Evolutionary conservation across 2,329 filamentous ascomycete genomes (phyloP).

Genomic region (Diaporthe amygdali): DNA sequence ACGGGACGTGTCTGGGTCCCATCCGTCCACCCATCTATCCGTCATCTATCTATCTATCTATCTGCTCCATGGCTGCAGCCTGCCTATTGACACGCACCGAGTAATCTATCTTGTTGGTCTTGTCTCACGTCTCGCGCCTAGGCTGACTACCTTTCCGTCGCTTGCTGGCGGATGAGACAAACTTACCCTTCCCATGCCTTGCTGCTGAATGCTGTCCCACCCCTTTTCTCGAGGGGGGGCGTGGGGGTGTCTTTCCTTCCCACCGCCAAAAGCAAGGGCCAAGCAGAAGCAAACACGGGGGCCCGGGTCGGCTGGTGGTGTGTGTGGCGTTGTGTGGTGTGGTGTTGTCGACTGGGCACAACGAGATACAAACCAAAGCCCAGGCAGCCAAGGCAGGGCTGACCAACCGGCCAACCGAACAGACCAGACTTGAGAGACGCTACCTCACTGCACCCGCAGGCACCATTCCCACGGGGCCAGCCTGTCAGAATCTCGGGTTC

Average conservation of each 20-base stretch:
- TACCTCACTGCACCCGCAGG: neutral
- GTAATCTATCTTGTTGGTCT: neutral
- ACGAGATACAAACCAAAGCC: neutral
- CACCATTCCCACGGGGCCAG: slow-evolving; percentile 18
- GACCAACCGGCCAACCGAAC: neutral
- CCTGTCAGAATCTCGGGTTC: slow-evolving; percentile 34
- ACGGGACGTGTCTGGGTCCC: neutral
- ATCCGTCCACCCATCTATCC: neutral
- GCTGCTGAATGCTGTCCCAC: slow-evolving; percentile 7
- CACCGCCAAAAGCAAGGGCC: neutral
- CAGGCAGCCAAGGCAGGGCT: neutral
- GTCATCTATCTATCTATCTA: neutral
- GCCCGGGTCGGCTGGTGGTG: neutral
- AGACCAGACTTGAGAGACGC: neutral
- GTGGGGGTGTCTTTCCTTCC: neutral
- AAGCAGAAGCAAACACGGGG: slow-evolving; percentile 1
- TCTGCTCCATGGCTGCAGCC: neutral
- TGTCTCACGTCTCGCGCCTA: slow-evolving; percentile 4
- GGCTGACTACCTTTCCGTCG: neutral
- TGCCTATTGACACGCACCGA: neutral
- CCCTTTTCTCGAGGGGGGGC: neutral
- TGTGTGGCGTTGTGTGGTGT: neutral
- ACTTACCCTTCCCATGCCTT: slow-evolving; percentile 15
- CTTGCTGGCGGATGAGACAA: neutral
- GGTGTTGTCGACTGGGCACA: neutral